Percentiles rank a stretch among this genome's conserved stretches.
Conservation (phyloP, 371 early-diverging fungal species). For the Umbelopsis sp. region DNA sequence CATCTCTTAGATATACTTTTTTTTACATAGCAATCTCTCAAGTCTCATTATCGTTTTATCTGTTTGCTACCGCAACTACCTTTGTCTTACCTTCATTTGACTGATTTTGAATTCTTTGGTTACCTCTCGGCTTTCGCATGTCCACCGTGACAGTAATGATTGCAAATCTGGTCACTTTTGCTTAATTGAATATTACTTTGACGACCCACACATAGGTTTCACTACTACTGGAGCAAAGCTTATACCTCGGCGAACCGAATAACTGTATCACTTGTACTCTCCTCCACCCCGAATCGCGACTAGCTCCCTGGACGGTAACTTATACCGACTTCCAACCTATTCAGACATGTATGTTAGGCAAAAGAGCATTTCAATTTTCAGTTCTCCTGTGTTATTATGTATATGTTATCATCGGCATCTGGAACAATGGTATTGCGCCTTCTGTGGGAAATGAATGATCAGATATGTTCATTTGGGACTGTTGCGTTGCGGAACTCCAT, state of each 20-base stretch:
- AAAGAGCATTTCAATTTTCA: neutral
- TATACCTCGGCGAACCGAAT: neutral
- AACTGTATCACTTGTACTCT: neutral
- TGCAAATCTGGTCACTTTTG: neutral
- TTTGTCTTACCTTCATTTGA: neutral
- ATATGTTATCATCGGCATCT: neutral
- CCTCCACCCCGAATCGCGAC: conserved; percentile 3
- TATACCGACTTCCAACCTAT: neutral
- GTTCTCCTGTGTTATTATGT: neutral
- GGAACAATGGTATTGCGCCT: neutral
- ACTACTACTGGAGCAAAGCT: neutral
- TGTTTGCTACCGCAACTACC: neutral
- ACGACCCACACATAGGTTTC: neutral
- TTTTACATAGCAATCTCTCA: neutral
- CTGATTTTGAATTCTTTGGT: neutral
- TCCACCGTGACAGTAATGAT: neutral
- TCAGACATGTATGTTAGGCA: conserved; percentile 4
- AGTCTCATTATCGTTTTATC: neutral
- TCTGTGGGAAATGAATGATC: neutral
- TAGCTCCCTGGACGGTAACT: neutral
- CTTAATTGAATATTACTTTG: conserved; percentile 2
- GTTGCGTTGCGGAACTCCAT: neutral
- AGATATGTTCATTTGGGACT: conserved; percentile 3
- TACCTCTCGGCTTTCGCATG: neutral
- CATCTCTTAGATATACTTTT: neutral